Evolutionary conservation across 805 yeast species (phyloP).

Genomic region (Yarrowia porcina): DNA sequence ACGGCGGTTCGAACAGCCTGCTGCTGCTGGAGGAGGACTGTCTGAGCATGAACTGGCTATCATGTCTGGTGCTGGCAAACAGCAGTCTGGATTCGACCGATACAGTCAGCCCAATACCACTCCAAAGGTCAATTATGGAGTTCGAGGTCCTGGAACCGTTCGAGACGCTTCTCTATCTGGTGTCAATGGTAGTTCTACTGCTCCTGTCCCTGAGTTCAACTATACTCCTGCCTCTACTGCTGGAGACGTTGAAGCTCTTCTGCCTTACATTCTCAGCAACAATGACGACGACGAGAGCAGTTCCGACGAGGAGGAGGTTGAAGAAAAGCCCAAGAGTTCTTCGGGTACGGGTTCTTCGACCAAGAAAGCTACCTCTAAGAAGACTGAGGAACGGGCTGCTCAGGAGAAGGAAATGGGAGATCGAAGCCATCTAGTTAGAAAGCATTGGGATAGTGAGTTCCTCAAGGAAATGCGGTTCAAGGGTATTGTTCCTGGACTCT

Average conservation of each 20-base stretch:
- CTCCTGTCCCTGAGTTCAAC: slow-evolving; percentile 18
- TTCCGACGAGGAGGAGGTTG: neutral
- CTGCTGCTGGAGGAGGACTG: slow-evolving; percentile 11
- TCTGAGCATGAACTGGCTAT: neutral
- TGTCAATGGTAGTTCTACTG: neutral
- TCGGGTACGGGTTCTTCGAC: neutral
- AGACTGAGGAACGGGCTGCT: neutral
- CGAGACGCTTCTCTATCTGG: slow-evolving; percentile 12
- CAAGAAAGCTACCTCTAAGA: neutral
- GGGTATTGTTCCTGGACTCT: slow-evolving; percentile 37
- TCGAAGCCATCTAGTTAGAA: neutral
- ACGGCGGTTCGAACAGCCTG: neutral
- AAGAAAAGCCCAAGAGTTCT: neutral
- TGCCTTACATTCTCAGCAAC: slow-evolving; percentile 16
- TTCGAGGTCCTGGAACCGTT: neutral
- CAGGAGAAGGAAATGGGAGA: slow-evolving; percentile 23
- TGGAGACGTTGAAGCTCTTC: neutral
- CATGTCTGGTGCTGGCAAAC: slow-evolving; percentile 15
- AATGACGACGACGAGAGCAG: slow-evolving; percentile 11
- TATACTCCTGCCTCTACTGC: slow-evolving; percentile 13
- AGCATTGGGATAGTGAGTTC: slow-evolving; percentile 14
- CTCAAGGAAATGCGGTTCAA: slow-evolving; percentile 15
- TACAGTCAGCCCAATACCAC: neutral
- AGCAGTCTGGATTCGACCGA: neutral
- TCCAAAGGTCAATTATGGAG: neutral